phyloP scores from a whole-genome alignment of 352 stramenopile species.

The Hyaloperonospora arabidopsidis region DNA sequence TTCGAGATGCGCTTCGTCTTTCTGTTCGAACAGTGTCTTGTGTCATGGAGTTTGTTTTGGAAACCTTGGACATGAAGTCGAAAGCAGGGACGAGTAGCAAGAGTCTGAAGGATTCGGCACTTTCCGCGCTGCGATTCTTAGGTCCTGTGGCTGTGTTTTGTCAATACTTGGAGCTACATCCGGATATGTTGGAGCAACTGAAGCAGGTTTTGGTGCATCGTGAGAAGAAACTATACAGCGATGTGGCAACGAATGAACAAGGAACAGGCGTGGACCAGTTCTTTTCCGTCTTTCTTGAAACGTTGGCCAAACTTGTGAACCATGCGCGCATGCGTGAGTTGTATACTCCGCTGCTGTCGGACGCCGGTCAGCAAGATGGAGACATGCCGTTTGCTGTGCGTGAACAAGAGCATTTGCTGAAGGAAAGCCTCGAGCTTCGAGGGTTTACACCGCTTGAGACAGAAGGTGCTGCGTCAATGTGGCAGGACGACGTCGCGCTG shows the following conservation, averaged over 20 bases:
- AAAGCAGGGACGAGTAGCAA: slow-evolving; percentile 14
- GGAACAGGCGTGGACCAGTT: slow-evolving; percentile 21
- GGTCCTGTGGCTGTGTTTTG: slow-evolving; percentile 58
- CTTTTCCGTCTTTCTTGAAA: slow-evolving; percentile 36
- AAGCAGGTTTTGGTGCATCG: slow-evolving; percentile 26
- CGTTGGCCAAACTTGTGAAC: slow-evolving; percentile 51
- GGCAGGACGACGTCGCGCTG: slow-evolving; percentile 23
- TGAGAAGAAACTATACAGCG: slow-evolving; percentile 24
- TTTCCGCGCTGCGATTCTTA: slow-evolving; percentile 32
- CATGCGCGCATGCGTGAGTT: slow-evolving; percentile 36
- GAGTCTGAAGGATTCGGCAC: slow-evolving; percentile 17
- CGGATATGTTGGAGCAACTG: slow-evolving; percentile 37
- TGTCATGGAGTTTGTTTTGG: slow-evolving; percentile 47
- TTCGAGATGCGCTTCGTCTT: slow-evolving; percentile 52
- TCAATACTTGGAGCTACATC: slow-evolving; percentile 53
- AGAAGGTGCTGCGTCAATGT: slow-evolving; percentile 5
- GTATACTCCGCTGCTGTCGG: slow-evolving; percentile 27
- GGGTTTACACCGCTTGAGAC: slow-evolving; percentile 53
- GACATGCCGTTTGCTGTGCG: slow-evolving; percentile 20
- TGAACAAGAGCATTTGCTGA: slow-evolving; percentile 46
- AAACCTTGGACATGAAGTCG: slow-evolving; percentile 24
- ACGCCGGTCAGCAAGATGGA: slow-evolving; percentile 2
- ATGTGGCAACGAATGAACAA: slow-evolving; percentile 19
- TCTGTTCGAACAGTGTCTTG: slow-evolving; percentile 34
- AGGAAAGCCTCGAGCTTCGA: slow-evolving; percentile 66